Base-by-base conservation (phyloP, 139 green algal genomes). In the Diplosphaera chodatii region DNA sequence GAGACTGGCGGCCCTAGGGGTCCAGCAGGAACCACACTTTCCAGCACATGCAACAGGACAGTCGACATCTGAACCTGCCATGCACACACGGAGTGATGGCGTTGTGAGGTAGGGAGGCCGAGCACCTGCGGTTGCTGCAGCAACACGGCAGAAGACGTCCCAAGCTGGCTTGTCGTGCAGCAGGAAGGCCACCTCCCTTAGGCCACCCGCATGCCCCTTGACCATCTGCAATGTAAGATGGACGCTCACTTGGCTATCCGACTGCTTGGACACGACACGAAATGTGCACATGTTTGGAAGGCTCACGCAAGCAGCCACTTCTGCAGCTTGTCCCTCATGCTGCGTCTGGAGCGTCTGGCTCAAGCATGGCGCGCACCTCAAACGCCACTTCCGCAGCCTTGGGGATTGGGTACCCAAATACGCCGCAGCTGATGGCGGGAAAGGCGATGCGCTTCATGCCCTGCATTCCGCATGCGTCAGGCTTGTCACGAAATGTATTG, bases 371-470 rank as follows among this genome's bases (percentile, higher is more conserved):
- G n/a, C n/a, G n/a, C 59, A 31, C 21, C 27, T 2, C 2, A 40
- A 29, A 3, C 25, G 74, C 4, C 70, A 93, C 89, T 74, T 89
- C 64, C 13, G 88, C 90, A 13, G 89, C 91, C 40, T 88, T 73
- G 4, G 78, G 32, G 1, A 85, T 59, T 0, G 91, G 90, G 75
- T 96, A 97, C 2, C 85, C 87, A 75, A 85, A 97, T 25, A 97
- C 84, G 1, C 92, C 92, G 16, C 89, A 96, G 74, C 76, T 89
- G 75, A 97, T 94, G 41, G 90, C 91, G 0, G 91, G 90, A 73
- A 97, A 97, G 16, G 90, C 91, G 5, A 97, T 41, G 6, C 74
- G 85, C 25, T 74, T 72, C 6, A 96, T 66, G 0, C 66, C 62
- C 29, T 87, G 25, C n/a, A n/a, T n/a, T n/a, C n/a, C n/a, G n/a